Evolutionary conservation across 192 early-diverging fungal species (phyloP).

Genomic region (Mortierella alpina): DNA sequence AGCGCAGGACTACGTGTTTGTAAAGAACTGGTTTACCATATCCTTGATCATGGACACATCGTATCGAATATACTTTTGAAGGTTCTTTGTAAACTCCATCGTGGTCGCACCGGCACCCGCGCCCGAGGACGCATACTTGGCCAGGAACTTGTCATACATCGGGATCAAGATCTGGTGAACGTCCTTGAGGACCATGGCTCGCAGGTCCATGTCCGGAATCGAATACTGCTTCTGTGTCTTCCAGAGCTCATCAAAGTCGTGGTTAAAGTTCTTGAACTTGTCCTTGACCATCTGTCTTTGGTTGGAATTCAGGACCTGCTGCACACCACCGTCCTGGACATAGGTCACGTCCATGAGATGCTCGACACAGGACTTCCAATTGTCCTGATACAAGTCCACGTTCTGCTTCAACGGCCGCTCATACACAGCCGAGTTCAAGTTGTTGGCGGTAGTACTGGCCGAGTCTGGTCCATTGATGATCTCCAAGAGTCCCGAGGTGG

Average conservation of each 20-base stretch:
- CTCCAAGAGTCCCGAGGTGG: conserved; percentile 40
- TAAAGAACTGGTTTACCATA: conserved; percentile 78
- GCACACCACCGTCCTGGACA: conserved; percentile 71
- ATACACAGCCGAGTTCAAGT: conserved; percentile 24
- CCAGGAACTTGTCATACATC: conserved; percentile 79
- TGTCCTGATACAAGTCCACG: conserved; percentile 63
- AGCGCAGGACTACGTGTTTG: conserved; percentile 14
- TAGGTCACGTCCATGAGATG: conserved; percentile 79
- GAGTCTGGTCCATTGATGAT: conserved; percentile 35
- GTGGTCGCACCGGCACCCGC: conserved; percentile 59
- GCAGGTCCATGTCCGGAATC: conserved; percentile 83
- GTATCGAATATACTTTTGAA: conserved; percentile 85
- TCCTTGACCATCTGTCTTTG: conserved; percentile 84
- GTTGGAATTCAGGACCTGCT: conserved; percentile 68
- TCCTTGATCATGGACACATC: conserved; percentile 72
- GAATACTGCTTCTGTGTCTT: conserved; percentile 76
- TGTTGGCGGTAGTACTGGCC: not conserved
- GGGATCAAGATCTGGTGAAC: conserved; percentile 80
- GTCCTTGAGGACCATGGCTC: conserved; percentile 74
- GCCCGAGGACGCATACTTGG: conserved; percentile 63
- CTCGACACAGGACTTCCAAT: conserved; percentile 82
- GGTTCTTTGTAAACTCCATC: conserved; percentile 85
- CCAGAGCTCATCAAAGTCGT: conserved; percentile 80
- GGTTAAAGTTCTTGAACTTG: conserved; percentile 90
- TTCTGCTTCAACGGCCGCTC: conserved; percentile 51